These are phyloP conservation scores for Nymphaea colorata DNA, from an alignment of 164 flowering plant genomes.

Conservation along the genomic window DNA sequence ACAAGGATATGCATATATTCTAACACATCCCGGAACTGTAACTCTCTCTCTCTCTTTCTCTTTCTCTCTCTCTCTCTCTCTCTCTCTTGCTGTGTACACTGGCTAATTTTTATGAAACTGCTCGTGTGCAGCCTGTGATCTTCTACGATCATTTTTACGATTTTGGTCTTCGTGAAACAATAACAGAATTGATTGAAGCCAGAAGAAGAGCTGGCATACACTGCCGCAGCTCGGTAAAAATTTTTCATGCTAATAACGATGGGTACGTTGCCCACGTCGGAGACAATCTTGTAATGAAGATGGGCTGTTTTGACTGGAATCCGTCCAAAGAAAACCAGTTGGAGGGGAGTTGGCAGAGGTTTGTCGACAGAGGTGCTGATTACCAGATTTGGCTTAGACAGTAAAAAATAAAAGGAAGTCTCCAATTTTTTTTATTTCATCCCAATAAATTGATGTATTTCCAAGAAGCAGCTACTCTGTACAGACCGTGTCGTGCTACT, in stretches of 20 bases:
- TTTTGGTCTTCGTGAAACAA: slow-evolving; percentile 43
- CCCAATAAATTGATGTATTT: too few species aligned
- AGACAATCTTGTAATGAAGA: slow-evolving; percentile 42
- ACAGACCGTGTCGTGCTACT: too few species aligned
- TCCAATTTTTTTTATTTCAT: too few species aligned
- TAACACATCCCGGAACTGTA: slow-evolving; percentile 61
- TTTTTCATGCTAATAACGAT: slow-evolving; percentile 42
- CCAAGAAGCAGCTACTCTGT: too few species aligned
- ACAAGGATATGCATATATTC: slow-evolving; percentile 59
- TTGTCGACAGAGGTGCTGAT: slow-evolving; percentile 43
- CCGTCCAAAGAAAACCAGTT: slow-evolving; percentile 45
- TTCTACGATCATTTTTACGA: slow-evolving; percentile 61
- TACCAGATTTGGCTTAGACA: slow-evolving; percentile 49
- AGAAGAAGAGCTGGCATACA: slow-evolving; percentile 42
- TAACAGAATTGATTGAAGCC: slow-evolving; percentile 37
- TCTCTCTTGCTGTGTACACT: background rate
- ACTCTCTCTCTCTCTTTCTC: slow-evolving; percentile 2
- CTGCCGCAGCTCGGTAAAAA: slow-evolving; percentile 43
- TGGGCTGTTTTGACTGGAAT: slow-evolving; percentile 50
- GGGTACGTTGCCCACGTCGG: slow-evolving; percentile 49
- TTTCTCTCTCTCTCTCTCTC: background rate
- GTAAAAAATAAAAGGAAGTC: slow-evolving; percentile 2
- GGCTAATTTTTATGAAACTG: background rate
- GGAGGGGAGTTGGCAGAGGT: slow-evolving; percentile 56
- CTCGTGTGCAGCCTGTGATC: slow-evolving; percentile 36